These are phyloP conservation scores for Pugionium dolabratum DNA, from an alignment of 345 rosid species.

Conservation along the genomic window DNA sequence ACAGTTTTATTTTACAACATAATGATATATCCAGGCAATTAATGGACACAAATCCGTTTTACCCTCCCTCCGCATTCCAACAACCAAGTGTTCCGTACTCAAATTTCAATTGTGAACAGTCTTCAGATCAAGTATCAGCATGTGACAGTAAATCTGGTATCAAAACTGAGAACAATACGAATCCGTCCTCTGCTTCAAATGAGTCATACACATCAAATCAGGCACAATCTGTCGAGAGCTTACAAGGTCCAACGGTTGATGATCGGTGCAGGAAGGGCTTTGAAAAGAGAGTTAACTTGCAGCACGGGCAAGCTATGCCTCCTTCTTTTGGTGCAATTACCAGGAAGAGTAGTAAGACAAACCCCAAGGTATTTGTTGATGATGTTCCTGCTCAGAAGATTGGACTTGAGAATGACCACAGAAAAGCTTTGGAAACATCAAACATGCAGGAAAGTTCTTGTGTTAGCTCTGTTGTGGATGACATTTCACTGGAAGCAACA, in stretches of 20 bases:
- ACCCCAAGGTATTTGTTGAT: not conserved
- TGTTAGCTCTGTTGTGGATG: conserved; percentile 60
- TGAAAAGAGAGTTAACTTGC: conserved; percentile 39
- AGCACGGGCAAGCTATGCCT: conserved; percentile 35
- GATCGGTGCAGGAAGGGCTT: conserved; percentile 35
- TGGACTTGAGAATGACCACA: conserved; percentile 43
- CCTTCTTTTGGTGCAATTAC: conserved; percentile 36
- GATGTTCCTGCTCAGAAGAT: conserved; percentile 45
- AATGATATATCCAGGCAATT: conserved; percentile 41
- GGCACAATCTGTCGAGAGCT: conserved; percentile 47
- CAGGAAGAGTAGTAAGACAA: conserved; percentile 24
- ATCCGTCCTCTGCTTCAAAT: conserved; percentile 46
- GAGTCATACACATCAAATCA: conserved; percentile 59
- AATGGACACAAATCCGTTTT: conserved; percentile 38
- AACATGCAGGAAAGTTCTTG: conserved; percentile 60
- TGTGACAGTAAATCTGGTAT: conserved; percentile 47
- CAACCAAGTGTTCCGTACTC: conserved; percentile 37
- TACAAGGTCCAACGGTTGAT: conserved; percentile 41
- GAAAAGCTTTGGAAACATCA: conserved; percentile 48
- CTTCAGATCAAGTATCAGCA: conserved; percentile 52
- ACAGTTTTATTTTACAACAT: conserved; percentile 46
- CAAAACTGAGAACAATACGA: conserved; percentile 35
- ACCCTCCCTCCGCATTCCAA: conserved; percentile 33
- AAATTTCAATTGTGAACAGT: conserved; percentile 39
- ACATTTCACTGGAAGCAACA: conserved; percentile 63